Evolutionary conservation across 139 green algal genomes (phyloP), one percentile per base, ranked within the genome.

Genomic region (Closterium sp.): DNA sequence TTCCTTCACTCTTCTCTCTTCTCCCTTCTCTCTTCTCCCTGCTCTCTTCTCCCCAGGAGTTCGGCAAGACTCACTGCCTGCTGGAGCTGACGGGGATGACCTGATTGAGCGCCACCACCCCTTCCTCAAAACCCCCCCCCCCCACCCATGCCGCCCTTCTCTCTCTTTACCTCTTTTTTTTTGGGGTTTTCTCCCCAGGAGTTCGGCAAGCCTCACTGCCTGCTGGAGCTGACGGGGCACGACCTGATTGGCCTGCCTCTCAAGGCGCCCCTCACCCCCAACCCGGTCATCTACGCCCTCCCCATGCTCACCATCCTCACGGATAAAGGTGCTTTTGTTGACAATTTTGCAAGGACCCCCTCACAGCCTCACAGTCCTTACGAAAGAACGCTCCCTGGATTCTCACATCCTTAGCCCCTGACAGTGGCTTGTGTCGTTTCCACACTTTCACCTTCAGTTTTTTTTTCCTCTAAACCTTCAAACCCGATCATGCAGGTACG

Each of bases 301-400:
- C 98, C 98, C 4, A 97, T 99, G 94, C 95, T 99, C 34, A 99
- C 97, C 88, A 99, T 99, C 94, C 95, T 98, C 19, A 99, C 96
- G 89, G 97, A 97, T 95, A 99, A 99, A 95, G 91, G 87, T 76
- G 76, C 91, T 96, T 81, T 96, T 97, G 1, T 90, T 99, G 30
- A 92, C 93, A 36, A 89, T 90, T 2, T 89, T 88, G 36, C 91
- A 86, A 31, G 35, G 85, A 83, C 90, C 94, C 93, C 95, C 99
- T 90, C 98, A 98, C 4, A 97, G 99, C 93, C 95, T 99, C 33
- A 99, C 97, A 87, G 99, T 99, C 95, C 95, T 97, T 87, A 69
- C 6, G 36, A 83, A 12, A 12, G 12, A 12, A 28, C 12, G 64
- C 64, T 19, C 64, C 12, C 64, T 83, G 12, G 12, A 83, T 83